Base-by-base conservation (phyloP, 2,329 filamentous ascomycete species). In the Fusarium cicatricum region DNA sequence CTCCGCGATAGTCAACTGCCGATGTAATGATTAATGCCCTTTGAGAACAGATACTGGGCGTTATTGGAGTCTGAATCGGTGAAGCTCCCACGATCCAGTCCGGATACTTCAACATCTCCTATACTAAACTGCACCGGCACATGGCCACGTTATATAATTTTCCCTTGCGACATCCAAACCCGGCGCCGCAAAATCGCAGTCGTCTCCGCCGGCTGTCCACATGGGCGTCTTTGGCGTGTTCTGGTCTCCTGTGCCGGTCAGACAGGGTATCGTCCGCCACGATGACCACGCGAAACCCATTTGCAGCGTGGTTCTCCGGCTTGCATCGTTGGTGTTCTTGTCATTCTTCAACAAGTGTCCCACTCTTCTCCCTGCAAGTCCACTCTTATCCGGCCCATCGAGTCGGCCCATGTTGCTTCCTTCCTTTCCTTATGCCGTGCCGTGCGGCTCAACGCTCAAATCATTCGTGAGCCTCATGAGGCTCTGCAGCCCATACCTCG, bases 211-310 rank as follows among this genome's bases (percentile, higher is more conserved):
- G 29, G 29, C 29, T 32, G 29, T 14, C 29, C 36, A 19, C 50
- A 4, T 26, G 23, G 60, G 60, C 59, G 46, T 49, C 40, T 57
- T 52, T 45, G 43, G 58, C 55, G 52, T 36, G 33, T 36, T n/a
- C 33, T 36, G 33, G 33, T 8, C 12, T 62, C 59, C 49, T 49
- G 39, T 43, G 49, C 58, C 58, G 56, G 56, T n/a, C 42, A 59
- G 45, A 64, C 60, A 64, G 60, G 60, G 60, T 64, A 47, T 31
- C 21, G 29, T 57, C 60, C 56, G 60, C 60, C 60, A 63, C 60
- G 16, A 64, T 50, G 52, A 43, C 49, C 55, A 59, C 48, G 50
- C 48, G 31, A 60, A 50, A 57, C 38, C 56, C 56, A 45, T 29
- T 56, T 46, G 23, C 21, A 43, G 38, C 21, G 47, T 50, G 47